Evolutionary conservation across 2,329 filamentous ascomycete species (phyloP).

Genomic region (Fusarium caatingaense): DNA sequence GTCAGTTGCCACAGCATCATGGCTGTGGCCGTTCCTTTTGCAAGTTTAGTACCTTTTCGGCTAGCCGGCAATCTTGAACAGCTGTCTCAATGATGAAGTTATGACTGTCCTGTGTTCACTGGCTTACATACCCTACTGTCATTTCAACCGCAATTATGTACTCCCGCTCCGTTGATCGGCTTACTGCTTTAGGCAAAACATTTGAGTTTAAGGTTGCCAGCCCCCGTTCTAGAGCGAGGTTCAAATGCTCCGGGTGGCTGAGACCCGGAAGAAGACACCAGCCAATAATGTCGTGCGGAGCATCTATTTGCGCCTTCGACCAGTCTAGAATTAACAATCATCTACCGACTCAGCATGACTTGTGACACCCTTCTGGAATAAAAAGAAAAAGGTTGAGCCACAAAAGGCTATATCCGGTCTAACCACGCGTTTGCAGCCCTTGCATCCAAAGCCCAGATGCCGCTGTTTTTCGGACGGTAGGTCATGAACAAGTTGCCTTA

Average conservation of each 20-base stretch:
- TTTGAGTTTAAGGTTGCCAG: too few species aligned
- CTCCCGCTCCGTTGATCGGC: not conserved
- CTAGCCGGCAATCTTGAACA: rapidly evolving
- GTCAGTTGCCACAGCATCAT: too few species aligned
- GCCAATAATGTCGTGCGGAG: not conserved
- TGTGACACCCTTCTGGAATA: not conserved
- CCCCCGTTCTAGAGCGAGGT: not conserved
- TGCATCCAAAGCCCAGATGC: not conserved
- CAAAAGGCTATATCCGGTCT: not conserved
- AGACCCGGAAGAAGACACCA: not conserved
- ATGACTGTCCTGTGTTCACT: rapidly evolving
- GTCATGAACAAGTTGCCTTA: not conserved
- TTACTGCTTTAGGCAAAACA: not conserved
- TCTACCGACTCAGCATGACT: not conserved
- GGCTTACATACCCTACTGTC: not conserved
- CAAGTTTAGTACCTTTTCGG: too few species aligned
- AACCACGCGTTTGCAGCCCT: not conserved
- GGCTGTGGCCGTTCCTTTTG: too few species aligned
- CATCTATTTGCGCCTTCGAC: not conserved
- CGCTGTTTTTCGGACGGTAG: not conserved
- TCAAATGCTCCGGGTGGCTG: not conserved
- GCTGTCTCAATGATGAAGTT: not conserved
- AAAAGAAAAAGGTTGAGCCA: not conserved
- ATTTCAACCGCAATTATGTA: not conserved
- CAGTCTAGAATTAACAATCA: not conserved